Evolutionary conservation across 306 rosid genomes (phyloP), one percentile per base, ranked within the genome.

Genomic region (Ochetophila trinervis): DNA sequence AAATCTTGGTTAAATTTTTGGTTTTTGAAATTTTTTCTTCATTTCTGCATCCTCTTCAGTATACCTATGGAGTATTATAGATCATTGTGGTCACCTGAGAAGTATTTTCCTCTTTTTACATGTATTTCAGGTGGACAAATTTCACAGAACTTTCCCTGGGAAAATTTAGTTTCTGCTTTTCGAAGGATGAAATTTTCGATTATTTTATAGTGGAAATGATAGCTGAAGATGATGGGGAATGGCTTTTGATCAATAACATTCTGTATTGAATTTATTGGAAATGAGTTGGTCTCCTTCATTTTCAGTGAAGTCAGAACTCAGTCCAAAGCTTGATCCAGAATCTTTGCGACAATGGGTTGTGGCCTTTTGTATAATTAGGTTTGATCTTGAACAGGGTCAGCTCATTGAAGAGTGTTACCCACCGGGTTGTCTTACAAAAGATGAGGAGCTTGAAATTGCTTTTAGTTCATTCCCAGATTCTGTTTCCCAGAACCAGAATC

Each of bases 391-490:
- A 42, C 96, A 88, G 62, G 96, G 97, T 10, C 97, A 91, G 79
- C 84, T 91, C n/a, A 87, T 91, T 17, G 97, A 91, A 82, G 96
- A 91, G 85, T 88, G 96, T 83, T 91, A 81, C 51, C 97, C 97
- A 14, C 84, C 88, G 17, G 88, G 81, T 50, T 72, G 81, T 68
- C 86, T 88, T 34, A 83, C 91, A 0, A 85, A 83, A 19, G 87
- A 84, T n/a, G 91, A 91, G 84, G 96, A 91, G 76, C 94, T 88
- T 64, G 86, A 88, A 73, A 79, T 88, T 32, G 94, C 96, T 18
- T 88, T 86, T 61, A 88, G 88, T 65, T 91, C 96, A 2, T 88
- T 91, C 61, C 91, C 96, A 0, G 94, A 91, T 84, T 88, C 97
- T 0, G 81, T 91, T 78, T 86, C 97, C 13, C 97, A 91, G 88